Percentiles rank a stretch among this genome's conserved stretches.
phyloP scores from a whole-genome alignment of 768 basidiomycete genomes.

The Filobasidium floriforme region DNA sequence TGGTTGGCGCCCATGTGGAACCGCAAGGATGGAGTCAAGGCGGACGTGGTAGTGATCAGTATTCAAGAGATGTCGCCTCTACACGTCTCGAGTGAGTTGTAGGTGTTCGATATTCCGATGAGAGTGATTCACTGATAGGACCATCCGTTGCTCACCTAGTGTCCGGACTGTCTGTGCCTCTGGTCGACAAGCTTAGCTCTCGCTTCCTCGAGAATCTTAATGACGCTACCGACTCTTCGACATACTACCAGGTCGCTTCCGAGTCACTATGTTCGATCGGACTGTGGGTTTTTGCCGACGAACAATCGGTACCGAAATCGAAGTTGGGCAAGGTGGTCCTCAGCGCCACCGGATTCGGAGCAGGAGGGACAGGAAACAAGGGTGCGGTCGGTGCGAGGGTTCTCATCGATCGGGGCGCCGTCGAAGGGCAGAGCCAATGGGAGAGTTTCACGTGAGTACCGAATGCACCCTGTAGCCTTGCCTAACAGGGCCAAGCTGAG shows the following conservation, averaged over 20 bases:
- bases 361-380: slow-evolving; percentile 77
- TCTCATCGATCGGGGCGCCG: slow-evolving; percentile 54
- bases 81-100: slow-evolving; percentile 67
- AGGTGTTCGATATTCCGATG: background rate
- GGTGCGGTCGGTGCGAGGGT: slow-evolving; percentile 85
- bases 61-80: slow-evolving; percentile 90
- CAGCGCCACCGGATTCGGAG: background rate
- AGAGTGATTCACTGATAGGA: background rate
- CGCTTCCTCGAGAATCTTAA: slow-evolving; percentile 72
- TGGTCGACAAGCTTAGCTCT: slow-evolving; percentile 61
- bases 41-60: slow-evolving; percentile 82
- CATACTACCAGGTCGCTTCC: slow-evolving; percentile 46
- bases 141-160: slow-evolving; percentile 49
- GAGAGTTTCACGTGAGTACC: slow-evolving; percentile 76
- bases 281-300: slow-evolving; percentile 7
- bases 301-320: background rate
- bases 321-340: background rate
- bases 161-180: slow-evolving; percentile 63
- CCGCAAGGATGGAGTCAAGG: slow-evolving; percentile 40
- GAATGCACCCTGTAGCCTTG: background rate
- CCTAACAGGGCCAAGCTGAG: background rate
- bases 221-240: slow-evolving; percentile 30
- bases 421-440: slow-evolving; percentile 51
- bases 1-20: slow-evolving; percentile 76
- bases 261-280: slow-evolving; percentile 18